These are phyloP conservation scores for Rhizophora mangle DNA, from an alignment of 345 rosid genomes.

Conservation along the genomic window DNA sequence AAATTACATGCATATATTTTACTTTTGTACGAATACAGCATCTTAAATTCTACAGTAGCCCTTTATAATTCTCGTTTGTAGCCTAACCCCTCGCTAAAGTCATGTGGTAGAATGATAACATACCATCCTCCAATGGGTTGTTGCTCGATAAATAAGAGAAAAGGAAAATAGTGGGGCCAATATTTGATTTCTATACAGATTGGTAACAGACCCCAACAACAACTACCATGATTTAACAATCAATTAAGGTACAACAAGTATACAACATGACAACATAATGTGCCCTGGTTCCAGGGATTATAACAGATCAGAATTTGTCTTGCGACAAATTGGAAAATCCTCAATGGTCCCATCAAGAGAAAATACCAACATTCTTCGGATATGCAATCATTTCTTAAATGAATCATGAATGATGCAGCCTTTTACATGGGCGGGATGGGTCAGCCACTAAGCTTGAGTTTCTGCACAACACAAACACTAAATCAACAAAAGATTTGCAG, in stretches of 20 bases:
- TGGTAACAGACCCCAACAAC: constrained; percentile 24
- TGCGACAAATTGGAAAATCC: neutral
- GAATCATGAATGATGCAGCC: constrained; percentile 23
- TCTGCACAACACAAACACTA: constrained; percentile 30
- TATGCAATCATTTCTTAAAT: constrained; percentile 19
- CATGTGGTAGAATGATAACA: no score
- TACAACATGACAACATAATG: constrained; percentile 14
- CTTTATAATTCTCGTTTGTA: no score
- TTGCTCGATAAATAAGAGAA: neutral
- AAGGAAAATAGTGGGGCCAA: constrained; percentile 5
- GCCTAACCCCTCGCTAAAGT: no score
- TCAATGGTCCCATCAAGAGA: neutral
- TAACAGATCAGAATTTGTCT: constrained; percentile 17
- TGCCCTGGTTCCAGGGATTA: constrained; percentile 9
- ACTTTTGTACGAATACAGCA: no score
- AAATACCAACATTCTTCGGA: neutral
- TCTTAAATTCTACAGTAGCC: no score
- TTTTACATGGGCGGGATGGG: constrained; percentile 33
- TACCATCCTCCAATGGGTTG: no score
- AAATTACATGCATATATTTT: no score
- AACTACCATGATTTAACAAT: constrained; percentile 1
- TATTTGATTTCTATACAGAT: constrained; percentile 35
- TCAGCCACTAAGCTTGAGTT: constrained; percentile 29
- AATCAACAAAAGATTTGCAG: constrained; percentile 7
- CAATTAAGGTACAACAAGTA: constrained; percentile 22